Base-by-base conservation (phyloP, 2,329 filamentous ascomycete species). In the Trichoderma sp. region DNA sequence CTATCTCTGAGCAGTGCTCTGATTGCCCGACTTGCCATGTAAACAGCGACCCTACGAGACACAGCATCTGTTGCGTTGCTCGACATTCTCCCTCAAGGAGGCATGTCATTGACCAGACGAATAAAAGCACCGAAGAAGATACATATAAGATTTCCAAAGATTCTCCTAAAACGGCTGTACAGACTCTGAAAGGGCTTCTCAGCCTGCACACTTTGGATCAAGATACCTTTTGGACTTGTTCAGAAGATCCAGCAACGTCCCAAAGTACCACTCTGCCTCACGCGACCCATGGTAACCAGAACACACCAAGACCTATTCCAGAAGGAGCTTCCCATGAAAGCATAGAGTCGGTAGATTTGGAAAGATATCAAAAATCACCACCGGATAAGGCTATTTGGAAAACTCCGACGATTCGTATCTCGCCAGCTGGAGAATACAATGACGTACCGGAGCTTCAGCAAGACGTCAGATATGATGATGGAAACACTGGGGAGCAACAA, bases 61-160 rank as follows among this genome's bases (percentile, higher is more conserved):
- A 73, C 50, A 67, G 71, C 20, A 68, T 73, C 26, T 73, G 71
- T 26, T 73, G 68, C 39, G 15, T 70, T 36, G 71, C 71, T 62
- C 68, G 55, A 28, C 68, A 57, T 8, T 71, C 62, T 23, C 17
- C 50, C 23, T 57, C 62, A 34, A 53, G 57, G 26, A 55, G 47
- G 23, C 36, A 57, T 3, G 47, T 30, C 2, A n/a, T 59, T 62
- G 50, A n/a, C 23, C 39, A 17, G 17, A 11, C 30, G 8, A 62
- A 30, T 36, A 11, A 7, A 23, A 28, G 57, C 9, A 28, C 32
- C 11, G 59, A 57, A 36, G 34, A 36, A 15, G 34, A 36, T 36
- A 36, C 13, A 36, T 36, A 36, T 36, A 36, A 36, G 13, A 36
- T 15, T 13, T 15, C 34, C 34, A 36, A 36, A 36, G 13, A 36